These are phyloP conservation scores for Haplosporangium sp. DNA, from an alignment of 371 early-diverging fungal species.

Conservation along the genomic window DNA sequence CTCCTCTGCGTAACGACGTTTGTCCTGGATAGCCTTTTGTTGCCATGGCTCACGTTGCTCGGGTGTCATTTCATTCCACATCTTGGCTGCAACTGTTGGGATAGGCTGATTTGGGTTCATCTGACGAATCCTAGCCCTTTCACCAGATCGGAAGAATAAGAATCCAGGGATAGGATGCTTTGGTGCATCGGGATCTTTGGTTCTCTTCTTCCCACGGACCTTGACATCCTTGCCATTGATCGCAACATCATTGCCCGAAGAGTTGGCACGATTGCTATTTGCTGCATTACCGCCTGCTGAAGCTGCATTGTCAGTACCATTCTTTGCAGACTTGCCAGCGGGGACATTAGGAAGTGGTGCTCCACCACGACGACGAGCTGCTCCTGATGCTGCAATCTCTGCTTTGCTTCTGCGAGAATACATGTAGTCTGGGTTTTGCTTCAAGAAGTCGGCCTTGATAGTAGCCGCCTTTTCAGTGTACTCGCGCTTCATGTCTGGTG, in stretches of 20 bases:
- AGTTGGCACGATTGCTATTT: neutral
- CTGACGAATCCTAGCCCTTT: conserved; percentile 68
- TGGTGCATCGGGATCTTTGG: conserved; percentile 75
- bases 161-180: conserved; percentile 86
- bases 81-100: conserved; percentile 71
- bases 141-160: conserved; percentile 72
- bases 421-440: conserved; percentile 71
- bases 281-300: conserved; percentile 14
- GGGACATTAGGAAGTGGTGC: neutral
- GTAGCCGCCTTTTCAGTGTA: conserved; percentile 43
- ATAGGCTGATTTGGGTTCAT: conserved; percentile 73
- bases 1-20: conserved; percentile 79
- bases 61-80: conserved; percentile 71
- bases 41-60: conserved; percentile 70
- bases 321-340: conserved; percentile 6
- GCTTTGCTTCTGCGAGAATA: conserved; percentile 75
- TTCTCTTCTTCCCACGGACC: conserved; percentile 64
- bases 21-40: conserved; percentile 73
- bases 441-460: conserved; percentile 70
- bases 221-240: conserved; percentile 54
- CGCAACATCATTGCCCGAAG: conserved; percentile 10
- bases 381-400: conserved; percentile 66
- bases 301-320: conserved; percentile 14
- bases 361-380: conserved; percentile 36
- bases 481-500: conserved; percentile 45